A percentile compares a stretch with the other conserved stretches of the same genome.
Evolutionary conservation across 345 rosid genomes (phyloP).

Genomic region (Gynandropsis gynandra): DNA sequence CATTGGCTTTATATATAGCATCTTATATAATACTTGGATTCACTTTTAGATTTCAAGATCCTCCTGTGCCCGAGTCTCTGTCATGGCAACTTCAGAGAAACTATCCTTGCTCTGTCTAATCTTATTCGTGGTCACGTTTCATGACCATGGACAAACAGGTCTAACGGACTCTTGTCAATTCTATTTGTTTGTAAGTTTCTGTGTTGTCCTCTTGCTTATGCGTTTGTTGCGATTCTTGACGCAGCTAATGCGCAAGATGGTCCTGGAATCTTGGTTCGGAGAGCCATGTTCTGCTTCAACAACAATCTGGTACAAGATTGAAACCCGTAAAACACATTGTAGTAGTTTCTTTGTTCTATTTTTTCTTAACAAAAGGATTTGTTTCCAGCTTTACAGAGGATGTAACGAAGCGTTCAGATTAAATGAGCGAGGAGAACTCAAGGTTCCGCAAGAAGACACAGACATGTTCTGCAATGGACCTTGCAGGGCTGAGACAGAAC

Average conservation of each 20-base stretch:
- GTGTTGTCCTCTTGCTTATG: neutral
- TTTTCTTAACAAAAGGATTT: neutral
- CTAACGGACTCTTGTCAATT: too few relatives aligned
- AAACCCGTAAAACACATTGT: neutral
- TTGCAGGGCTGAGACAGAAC: constrained; percentile 43
- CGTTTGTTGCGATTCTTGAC: constrained; percentile 15
- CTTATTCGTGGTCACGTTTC: neutral
- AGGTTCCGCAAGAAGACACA: constrained; percentile 40
- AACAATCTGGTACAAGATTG: constrained; percentile 25
- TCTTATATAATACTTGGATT: neutral
- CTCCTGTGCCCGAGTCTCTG: neutral
- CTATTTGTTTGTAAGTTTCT: neutral
- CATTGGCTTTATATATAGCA: constrained; percentile 10
- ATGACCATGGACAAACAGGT: constrained; percentile 19
- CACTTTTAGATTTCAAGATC: constrained; percentile 1
- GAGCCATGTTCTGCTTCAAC: constrained; percentile 41
- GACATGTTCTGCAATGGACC: constrained; percentile 47
- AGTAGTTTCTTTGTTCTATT: neutral
- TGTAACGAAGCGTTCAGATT: constrained; percentile 43
- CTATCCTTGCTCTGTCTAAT: constrained; percentile 16
- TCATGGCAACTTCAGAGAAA: constrained; percentile 8
- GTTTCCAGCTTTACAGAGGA: constrained; percentile 36
- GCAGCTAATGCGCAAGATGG: constrained; percentile 31
- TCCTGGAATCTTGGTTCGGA: constrained; percentile 28
- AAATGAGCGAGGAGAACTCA: constrained; percentile 39